Base-by-base conservation (phyloP, 768 basidiomycete genomes). In the Agaricus sinodeliciosus region DNA sequence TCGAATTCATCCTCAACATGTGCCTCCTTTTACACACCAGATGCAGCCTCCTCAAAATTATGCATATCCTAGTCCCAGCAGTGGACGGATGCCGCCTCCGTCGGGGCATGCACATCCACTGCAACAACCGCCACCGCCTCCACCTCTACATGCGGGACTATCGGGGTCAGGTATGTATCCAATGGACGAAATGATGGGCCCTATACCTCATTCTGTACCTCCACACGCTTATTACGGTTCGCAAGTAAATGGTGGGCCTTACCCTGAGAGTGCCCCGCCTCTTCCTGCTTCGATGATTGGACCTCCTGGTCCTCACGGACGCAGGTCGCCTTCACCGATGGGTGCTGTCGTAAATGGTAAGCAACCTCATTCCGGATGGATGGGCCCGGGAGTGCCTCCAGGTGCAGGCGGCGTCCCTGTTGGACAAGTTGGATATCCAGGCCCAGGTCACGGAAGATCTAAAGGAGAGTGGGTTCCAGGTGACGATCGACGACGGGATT, bases 291-390 rank as follows among this genome's bases (percentile, higher is more conserved):
- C 51, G 15, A 40, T 58, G 15, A 26, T 58, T 22, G 57, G 57
- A 19, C 43, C 61, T 43, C 19, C 56, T 7, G 47, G 50, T n/a
- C 59, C 60, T 44, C 59, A 61, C 37, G 58, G 64, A 16, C 64
- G 69, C 19, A 62, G 70, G 36, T 74, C 73, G 9, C 63, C 66
- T 13, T 73, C 73, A n/a, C 73, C 74, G 19, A 63, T 67, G 22
- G 66, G 63, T 37, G 53, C 65, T 25, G 45, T 65, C 36, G 54
- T 64, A 11, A 69, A 69, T 44, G 70, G 56, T 40, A 56, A 54
- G 19, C 55, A 56, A 7, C 42, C 41, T 49, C 42, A 43, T 19
- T 49, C 43, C 2, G 36, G 22, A 8, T 53, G 51, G 51, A 22
- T 46, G 28, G 51, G 51, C 8, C 51, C 51, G 9, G 51, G 51